These are phyloP conservation scores for Diversispora eburnea DNA, from an alignment of 192 early-diverging fungal genomes.

Conservation along the genomic window DNA sequence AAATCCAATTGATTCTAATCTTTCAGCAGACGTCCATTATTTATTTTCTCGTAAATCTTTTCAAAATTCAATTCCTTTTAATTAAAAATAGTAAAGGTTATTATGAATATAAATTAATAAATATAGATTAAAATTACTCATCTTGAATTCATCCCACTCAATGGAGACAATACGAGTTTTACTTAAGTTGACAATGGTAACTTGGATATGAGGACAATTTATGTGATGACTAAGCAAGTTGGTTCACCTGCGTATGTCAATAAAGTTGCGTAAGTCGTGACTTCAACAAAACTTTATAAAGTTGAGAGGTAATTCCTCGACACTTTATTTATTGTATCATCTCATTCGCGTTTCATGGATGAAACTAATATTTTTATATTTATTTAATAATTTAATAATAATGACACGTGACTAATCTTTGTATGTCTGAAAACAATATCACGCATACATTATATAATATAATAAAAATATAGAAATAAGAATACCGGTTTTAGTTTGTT, in stretches of 20 bases:
- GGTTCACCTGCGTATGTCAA: slow-evolving; percentile 65
- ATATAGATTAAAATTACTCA: slow-evolving; percentile 4
- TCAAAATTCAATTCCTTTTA: slow-evolving; percentile 61
- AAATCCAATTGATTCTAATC: slow-evolving; percentile 78
- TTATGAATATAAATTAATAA: neutral
- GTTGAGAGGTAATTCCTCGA: neutral
- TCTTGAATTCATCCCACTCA: slow-evolving; percentile 91
- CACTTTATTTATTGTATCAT: neutral
- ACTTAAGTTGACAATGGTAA: slow-evolving; percentile 88
- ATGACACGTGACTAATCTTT: no score
- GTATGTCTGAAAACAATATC: no score
- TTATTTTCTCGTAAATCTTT: slow-evolving; percentile 64
- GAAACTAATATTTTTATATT: no score
- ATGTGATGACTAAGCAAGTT: slow-evolving; percentile 88
- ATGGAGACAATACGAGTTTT: slow-evolving; percentile 77
- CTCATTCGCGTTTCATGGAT: neutral
- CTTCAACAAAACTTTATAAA: no score
- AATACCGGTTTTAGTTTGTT: no score
- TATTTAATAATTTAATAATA: no score
- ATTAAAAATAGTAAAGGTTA: neutral
- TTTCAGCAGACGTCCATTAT: slow-evolving; percentile 70
- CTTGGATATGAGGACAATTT: slow-evolving; percentile 83
- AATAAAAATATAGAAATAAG: no score
- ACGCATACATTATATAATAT: no score
- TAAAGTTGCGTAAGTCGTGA: neutral